Base-by-base conservation (phyloP, 805 yeast genomes). In the Kazachstania psychrophila region DNA sequence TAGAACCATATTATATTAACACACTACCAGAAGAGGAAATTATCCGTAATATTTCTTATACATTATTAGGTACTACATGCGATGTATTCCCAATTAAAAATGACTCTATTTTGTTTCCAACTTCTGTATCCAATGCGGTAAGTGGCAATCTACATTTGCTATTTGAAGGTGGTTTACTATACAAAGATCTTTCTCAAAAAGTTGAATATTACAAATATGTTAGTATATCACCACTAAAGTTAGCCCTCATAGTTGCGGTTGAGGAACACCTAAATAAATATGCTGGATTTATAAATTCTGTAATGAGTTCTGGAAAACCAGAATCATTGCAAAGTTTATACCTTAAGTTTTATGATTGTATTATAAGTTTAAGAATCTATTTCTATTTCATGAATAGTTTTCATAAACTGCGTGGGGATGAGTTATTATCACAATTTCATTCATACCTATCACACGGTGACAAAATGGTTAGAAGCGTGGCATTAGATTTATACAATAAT, bases 131-230 rank as follows among this genome's bases (percentile, higher is more conserved):
- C 18, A 70, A 69, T 41, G 72, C 86, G 5, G 63, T 72, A 17
- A 66, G 78, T 31, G 76, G 77, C 0, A 47, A 76, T 19, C 54
- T 84, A 23, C 73, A 69, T 38, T 55, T 66, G 19, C 59, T 82
- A 1, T 61, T 79, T 28, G 96, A 87, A 54, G 80, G 86, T 1
- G 89, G 84, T 0, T 58, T 87, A 23, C 59, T 86, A 3, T 84
- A 72, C 57, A 68, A 69, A 35, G 55, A 63, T 29, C 56, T 85
- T 24, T 56, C 54, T 4, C 38, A 35, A 12, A 47, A 51, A 15
- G 44, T 69, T 10, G 62, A 59, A 26, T 33, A 47, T 16, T 54
- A 57, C 44, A 46, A 59, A 40, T 38, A 47, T 13, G 48, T 46
- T 4, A 45, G 51, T 15, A 43, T 53, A 17, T 71, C 80, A 3